These are phyloP conservation scores for Russula olivacea DNA, from an alignment of 768 basidiomycete species.

Conservation along the genomic window DNA sequence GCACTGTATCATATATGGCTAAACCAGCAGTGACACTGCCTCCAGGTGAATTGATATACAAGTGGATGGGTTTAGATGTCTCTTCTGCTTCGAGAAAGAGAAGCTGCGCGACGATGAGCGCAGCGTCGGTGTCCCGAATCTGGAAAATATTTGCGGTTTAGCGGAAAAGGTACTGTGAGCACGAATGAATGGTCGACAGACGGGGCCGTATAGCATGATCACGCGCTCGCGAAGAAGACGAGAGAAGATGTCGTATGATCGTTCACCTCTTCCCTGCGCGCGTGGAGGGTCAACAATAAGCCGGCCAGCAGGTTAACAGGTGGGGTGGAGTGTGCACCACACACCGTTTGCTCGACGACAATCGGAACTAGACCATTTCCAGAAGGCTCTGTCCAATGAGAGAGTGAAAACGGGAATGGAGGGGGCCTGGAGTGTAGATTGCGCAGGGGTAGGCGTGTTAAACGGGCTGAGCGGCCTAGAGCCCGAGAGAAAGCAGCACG, in stretches of 20 bases:
- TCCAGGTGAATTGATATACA: constrained; percentile 97
- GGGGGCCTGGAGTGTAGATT: neutral
- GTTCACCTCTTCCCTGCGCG: constrained; percentile 70
- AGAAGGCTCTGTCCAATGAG: constrained; percentile 35
- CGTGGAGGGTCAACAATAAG: constrained; percentile 7
- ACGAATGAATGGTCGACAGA: constrained; percentile 35
- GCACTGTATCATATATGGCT: constrained; percentile 95
- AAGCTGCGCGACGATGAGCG: constrained; percentile 84
- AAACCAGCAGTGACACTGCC: constrained; percentile 94
- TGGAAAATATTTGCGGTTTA: constrained; percentile 30
- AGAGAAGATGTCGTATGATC: constrained; percentile 95
- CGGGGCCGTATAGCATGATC: constrained; percentile 91
- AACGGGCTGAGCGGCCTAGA: neutral
- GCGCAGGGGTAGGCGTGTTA: constrained; percentile 3
- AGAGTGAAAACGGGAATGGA: constrained; percentile 45
- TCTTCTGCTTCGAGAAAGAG: constrained; percentile 97
- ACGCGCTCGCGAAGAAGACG: constrained; percentile 88
- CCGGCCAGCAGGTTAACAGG: constrained; percentile 1
- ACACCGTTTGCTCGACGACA: constrained; percentile 87
- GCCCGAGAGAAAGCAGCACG: constrained; percentile 27
- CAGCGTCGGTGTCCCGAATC: constrained; percentile 89
- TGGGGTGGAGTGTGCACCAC: constrained; percentile 16
- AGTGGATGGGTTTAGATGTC: constrained; percentile 85
- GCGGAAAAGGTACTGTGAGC: neutral
- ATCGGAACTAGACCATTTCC: constrained; percentile 75